Conservation (phyloP, 2,329 filamentous ascomycete species). For the Sclerotinia sclerotiorum region DNA sequence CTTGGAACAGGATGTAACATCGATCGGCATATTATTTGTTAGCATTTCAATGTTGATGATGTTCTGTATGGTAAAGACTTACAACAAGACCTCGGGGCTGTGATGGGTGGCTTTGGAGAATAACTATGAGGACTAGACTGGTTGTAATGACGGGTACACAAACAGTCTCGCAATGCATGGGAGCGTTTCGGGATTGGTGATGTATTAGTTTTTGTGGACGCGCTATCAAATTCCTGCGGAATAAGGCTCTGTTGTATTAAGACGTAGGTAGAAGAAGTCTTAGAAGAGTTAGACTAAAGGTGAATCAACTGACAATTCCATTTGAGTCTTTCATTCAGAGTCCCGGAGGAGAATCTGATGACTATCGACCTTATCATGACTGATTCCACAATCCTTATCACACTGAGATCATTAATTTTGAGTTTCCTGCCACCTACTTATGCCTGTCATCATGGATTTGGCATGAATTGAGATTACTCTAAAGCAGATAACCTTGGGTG, state of each 20-base stretch:
- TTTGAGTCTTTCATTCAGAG: background rate
- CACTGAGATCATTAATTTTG: background rate
- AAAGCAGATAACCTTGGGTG: background rate
- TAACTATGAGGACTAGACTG: background rate
- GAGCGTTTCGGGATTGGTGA: slow-evolving; percentile 15
- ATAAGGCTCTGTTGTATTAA: slow-evolving; percentile 9
- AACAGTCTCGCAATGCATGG: background rate
- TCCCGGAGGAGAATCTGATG: background rate
- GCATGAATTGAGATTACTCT: background rate
- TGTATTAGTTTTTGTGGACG: background rate
- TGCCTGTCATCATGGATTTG: background rate
- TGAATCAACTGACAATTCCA: background rate
- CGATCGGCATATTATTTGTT: background rate
- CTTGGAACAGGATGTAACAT: slow-evolving; percentile 31
- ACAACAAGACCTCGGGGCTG: background rate
- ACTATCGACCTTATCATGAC: background rate
- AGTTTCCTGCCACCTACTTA: background rate
- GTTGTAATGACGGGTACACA: background rate
- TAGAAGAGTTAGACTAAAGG: background rate
- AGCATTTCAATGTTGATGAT: slow-evolving; percentile 1
- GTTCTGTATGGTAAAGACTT: background rate
- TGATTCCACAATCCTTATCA: background rate
- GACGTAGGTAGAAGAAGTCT: background rate
- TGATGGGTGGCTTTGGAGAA: background rate
- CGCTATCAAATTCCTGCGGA: background rate